These are phyloP conservation scores for Geotrichum phurueaensis DNA, from an alignment of 1,139 yeast species.

Conservation along the genomic window DNA sequence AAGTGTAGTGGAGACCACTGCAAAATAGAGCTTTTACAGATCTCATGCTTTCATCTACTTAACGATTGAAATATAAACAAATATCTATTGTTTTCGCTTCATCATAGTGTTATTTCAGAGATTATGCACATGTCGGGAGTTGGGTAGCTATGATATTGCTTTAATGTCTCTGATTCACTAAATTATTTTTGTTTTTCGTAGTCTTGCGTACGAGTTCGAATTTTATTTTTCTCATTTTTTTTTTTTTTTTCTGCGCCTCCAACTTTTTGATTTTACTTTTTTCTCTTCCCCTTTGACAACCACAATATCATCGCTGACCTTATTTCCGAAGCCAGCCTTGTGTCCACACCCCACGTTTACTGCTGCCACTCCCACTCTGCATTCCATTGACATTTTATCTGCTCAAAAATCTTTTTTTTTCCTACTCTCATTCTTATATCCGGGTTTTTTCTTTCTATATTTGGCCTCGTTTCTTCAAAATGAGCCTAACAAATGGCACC, in stretches of 20 bases:
- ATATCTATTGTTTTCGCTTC: too few species aligned
- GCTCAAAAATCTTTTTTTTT: not conserved
- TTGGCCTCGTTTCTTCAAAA: not conserved
- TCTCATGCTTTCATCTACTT: too few species aligned
- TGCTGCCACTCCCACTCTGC: not conserved
- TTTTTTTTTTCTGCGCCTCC: conserved; percentile 1
- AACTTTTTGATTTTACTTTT: not conserved
- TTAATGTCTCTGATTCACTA: not conserved
- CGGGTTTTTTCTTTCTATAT: not conserved
- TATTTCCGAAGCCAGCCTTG: not conserved
- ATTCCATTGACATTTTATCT: not conserved
- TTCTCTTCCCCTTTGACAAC: not conserved
- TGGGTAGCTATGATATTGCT: not conserved
- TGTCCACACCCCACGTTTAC: not conserved
- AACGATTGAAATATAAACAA: too few species aligned
- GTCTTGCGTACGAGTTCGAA: not conserved
- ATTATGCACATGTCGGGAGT: too few species aligned
- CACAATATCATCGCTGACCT: not conserved
- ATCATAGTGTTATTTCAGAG: too few species aligned
- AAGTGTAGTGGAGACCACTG: too few species aligned
- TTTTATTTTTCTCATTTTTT: not conserved
- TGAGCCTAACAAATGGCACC: not conserved
- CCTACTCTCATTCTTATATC: not conserved
- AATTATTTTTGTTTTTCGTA: not conserved
- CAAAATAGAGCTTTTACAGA: too few species aligned